These are phyloP conservation scores for Diplosphaera chodatii DNA, from an alignment of 139 green algal genomes.

Conservation along the genomic window DNA sequence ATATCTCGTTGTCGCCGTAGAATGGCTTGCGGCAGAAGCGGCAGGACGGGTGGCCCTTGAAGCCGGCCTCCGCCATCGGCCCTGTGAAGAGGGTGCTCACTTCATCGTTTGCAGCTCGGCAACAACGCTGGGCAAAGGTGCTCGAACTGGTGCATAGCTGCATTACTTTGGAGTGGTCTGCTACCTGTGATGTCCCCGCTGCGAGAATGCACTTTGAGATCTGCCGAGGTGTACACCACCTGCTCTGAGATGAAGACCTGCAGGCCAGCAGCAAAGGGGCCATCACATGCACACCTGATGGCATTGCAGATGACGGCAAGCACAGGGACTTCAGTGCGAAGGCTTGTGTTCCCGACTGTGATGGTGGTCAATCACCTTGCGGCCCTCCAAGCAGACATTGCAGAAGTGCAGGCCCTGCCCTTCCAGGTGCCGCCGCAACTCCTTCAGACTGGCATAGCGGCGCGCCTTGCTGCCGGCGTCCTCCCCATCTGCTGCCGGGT, in stretches of 20 bases:
- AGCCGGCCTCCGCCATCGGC: conserved; percentile 70
- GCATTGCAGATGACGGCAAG: too few species aligned
- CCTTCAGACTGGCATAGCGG: conserved; percentile 44
- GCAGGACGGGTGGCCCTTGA: conserved; percentile 78
- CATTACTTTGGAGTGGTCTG: too few species aligned
- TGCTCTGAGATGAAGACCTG: conserved; percentile 91
- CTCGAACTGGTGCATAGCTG: too few species aligned
- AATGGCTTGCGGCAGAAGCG: conserved; percentile 77
- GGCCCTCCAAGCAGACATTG: conserved; percentile 78
- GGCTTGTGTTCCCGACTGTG: too few species aligned
- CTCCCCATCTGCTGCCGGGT: conserved; percentile 46
- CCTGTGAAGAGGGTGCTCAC: too few species aligned
- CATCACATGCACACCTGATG: too few species aligned
- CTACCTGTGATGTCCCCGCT: conserved; percentile 71
- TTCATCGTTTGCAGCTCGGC: too few species aligned
- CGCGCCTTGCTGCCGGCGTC: background rate
- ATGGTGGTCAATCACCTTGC: too few species aligned
- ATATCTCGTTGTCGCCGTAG: conserved; percentile 86
- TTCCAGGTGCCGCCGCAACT: conserved; percentile 64
- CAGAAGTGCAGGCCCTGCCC: conserved; percentile 69
- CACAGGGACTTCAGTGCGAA: too few species aligned
- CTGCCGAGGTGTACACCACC: conserved; percentile 71
- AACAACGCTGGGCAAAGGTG: too few species aligned
- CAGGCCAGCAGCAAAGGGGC: too few species aligned
- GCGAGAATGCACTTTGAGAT: conserved; percentile 72